Evolutionary conservation across 2,329 filamentous ascomycete species (phyloP).

Genomic region (Beauveria scarabaeidicola): DNA sequence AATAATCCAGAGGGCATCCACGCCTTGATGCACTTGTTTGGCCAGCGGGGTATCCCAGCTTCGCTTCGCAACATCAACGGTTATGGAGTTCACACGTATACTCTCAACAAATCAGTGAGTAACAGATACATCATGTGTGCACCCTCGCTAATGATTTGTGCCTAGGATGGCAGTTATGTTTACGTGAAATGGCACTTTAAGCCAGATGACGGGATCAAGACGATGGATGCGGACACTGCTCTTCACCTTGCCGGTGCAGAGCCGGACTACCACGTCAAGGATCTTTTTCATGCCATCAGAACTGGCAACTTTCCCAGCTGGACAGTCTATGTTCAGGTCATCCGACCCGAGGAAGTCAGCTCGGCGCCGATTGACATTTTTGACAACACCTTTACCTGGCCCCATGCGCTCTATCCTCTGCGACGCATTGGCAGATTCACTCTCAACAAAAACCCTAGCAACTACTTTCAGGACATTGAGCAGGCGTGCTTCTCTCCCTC

Average conservation of each 20-base stretch:
- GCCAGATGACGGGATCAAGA: constrained; percentile 37
- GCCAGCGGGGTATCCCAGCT: constrained; percentile 38
- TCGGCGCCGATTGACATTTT: constrained; percentile 54
- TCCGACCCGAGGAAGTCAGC: constrained; percentile 53
- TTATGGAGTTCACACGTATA: constrained; percentile 41
- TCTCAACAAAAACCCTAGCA: constrained; percentile 47
- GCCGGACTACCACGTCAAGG: constrained; percentile 39
- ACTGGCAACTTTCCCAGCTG: constrained; percentile 47
- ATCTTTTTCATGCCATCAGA: constrained; percentile 15
- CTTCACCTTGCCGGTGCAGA: constrained; percentile 31
- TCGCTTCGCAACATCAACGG: constrained; percentile 38
- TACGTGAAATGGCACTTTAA: constrained; percentile 44
- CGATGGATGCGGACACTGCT: constrained; percentile 32
- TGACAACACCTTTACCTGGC: constrained; percentile 63
- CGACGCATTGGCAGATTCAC: constrained; percentile 53
- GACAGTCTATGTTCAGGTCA: constrained; percentile 55
- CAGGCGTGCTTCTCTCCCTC: constrained; percentile 59
- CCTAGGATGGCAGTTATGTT: constrained; percentile 35
- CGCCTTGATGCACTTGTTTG: constrained; percentile 43
- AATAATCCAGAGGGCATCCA: constrained; percentile 42
- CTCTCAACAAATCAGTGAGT: constrained; percentile 25
- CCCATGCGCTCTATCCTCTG: constrained; percentile 52
- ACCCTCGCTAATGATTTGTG: neutral
- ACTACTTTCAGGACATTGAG: constrained; percentile 64
- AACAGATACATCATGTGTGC: neutral